Percentiles rank a stretch among this genome's conserved stretches.
phyloP scores from a whole-genome alignment of 805 yeast genomes.

The Gaillardinia entomophila region DNA sequence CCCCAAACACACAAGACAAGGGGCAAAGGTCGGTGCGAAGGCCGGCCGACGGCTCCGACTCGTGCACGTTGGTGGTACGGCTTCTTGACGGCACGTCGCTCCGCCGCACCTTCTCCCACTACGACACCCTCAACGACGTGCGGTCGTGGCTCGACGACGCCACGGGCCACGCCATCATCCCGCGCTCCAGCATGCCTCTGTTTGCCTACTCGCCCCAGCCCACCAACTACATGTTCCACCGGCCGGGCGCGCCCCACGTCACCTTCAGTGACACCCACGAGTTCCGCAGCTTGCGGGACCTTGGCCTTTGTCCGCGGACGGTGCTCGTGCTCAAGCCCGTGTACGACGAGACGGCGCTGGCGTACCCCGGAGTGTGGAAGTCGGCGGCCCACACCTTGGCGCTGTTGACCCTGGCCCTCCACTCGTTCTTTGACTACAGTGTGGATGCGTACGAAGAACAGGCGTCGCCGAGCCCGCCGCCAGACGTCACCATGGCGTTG shows the following conservation, averaged over 20 bases:
- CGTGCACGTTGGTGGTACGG: constrained; percentile 50
- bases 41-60: constrained; percentile 3
- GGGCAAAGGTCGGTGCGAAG: neutral
- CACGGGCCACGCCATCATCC: constrained; percentile 28
- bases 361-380: neutral
- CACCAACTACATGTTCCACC: constrained; percentile 35
- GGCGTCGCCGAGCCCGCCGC: too few species aligned
- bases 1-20: neutral
- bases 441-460: too few species aligned
- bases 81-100: constrained; percentile 62
- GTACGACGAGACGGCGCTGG: constrained; percentile 14
- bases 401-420: constrained; percentile 23
- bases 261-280: constrained; percentile 50
- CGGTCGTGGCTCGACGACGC: constrained; percentile 54
- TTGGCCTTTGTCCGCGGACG: constrained; percentile 67
- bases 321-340: constrained; percentile 69
- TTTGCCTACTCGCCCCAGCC: constrained; percentile 55
- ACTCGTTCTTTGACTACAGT: constrained; percentile 39
- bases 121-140: constrained; percentile 48
- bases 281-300: constrained; percentile 38
- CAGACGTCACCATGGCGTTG: neutral
- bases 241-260: constrained; percentile 42
- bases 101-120: constrained; percentile 42
- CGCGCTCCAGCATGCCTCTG: constrained; percentile 41
- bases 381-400: constrained; percentile 2